Evolutionary conservation across 2,329 filamentous ascomycete genomes (phyloP).

Genomic region (Fusarium proliferatum): DNA sequence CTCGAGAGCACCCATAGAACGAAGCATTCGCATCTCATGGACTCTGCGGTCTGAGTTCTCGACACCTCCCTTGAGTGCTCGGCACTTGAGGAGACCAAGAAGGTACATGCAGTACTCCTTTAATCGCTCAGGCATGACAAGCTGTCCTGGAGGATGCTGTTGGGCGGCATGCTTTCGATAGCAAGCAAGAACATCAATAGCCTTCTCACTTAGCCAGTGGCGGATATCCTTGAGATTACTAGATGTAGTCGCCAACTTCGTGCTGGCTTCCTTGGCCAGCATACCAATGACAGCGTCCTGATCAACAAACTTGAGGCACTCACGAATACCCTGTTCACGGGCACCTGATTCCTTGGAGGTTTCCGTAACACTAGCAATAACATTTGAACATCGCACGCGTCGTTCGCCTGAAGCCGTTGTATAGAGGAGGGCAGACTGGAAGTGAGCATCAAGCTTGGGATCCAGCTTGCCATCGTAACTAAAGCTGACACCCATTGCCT

Average conservation of each 20-base stretch:
- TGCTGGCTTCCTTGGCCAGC: slow-evolving; percentile 91
- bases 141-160: slow-evolving; percentile 88
- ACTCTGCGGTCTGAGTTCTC: slow-evolving; percentile 92
- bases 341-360: slow-evolving; percentile 54
- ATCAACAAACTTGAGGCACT: slow-evolving; percentile 92
- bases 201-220: slow-evolving; percentile 85
- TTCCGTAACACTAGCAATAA: slow-evolving; percentile 92
- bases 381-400: slow-evolving; percentile 90
- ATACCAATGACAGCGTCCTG: slow-evolving; percentile 92
- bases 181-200: slow-evolving; percentile 88
- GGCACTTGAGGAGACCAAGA: slow-evolving; percentile 86
- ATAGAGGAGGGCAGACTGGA: slow-evolving; percentile 94
- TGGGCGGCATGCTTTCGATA: slow-evolving; percentile 93
- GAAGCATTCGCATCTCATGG: slow-evolving; percentile 90
- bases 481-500: slow-evolving; percentile 91
- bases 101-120: slow-evolving; percentile 99
- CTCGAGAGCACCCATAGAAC: slow-evolving; percentile 86
- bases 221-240: slow-evolving; percentile 86
- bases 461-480: slow-evolving; percentile 98
- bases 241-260: slow-evolving; percentile 78
- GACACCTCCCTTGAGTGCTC: slow-evolving; percentile 91
- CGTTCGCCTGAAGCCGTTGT: slow-evolving; percentile 91
- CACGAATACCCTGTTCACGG: slow-evolving; percentile 70
- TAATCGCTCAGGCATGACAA: slow-evolving; percentile 93
- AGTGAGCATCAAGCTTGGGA: slow-evolving; percentile 94